phyloP scores from a whole-genome alignment of 164 flowering plant genomes.

The Liquidambar formosana region DNA sequence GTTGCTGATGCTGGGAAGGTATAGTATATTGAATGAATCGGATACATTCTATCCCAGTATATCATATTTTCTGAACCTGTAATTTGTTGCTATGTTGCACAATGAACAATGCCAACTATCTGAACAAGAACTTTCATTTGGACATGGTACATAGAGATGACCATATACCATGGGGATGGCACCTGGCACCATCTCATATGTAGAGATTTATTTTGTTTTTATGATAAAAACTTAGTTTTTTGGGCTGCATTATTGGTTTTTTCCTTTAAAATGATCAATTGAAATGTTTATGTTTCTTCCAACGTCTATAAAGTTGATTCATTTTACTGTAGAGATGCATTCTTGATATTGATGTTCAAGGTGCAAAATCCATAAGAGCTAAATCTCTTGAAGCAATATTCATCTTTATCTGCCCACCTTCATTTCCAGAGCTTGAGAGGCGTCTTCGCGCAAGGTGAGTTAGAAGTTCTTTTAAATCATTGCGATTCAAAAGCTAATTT shows the following conservation, averaged over 20 bases:
- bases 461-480: background rate
- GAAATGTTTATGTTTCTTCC: background rate
- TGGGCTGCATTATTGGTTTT: too few relatives aligned
- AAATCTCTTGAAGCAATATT: conserved; percentile 85
- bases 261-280: background rate
- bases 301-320: conserved; percentile 5
- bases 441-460: conserved; percentile 88
- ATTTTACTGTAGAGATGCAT: conserved; percentile 78
- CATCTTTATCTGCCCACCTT: conserved; percentile 90
- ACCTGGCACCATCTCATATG: too few relatives aligned
- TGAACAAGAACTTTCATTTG: too few relatives aligned
- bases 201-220: too few relatives aligned
- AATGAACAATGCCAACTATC: too few relatives aligned
- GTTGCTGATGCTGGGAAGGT: conserved; percentile 96
- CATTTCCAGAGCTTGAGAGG: conserved; percentile 83
- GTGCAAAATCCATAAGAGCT: conserved; percentile 84
- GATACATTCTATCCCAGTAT: background rate
- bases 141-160: too few relatives aligned
- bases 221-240: too few relatives aligned
- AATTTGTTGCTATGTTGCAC: too few relatives aligned
- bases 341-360: conserved; percentile 99
- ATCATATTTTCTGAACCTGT: too few relatives aligned
- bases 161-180: too few relatives aligned
- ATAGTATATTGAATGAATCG: too few relatives aligned
- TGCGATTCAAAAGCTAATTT: background rate